Conservation (phyloP, 306 rosid genomes). For the Vachellia pachyceras region DNA sequence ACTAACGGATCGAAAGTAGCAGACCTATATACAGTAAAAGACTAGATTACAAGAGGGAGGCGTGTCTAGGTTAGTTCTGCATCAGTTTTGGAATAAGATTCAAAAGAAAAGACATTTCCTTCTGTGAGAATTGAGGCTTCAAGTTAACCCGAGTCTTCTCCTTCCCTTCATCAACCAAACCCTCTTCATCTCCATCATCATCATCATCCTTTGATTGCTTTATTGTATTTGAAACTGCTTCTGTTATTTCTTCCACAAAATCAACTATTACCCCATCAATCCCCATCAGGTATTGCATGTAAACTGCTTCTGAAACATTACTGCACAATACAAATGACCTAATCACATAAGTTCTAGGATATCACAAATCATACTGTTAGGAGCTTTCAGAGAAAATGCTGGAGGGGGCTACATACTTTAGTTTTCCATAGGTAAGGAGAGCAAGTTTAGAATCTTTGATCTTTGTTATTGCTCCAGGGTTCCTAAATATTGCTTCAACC, state of each 20-base stretch:
- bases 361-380: too few relatives aligned
- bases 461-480: constrained; percentile 69
- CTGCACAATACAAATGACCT: constrained; percentile 47
- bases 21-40: neutral
- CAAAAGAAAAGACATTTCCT: constrained; percentile 77
- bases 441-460: constrained; percentile 81
- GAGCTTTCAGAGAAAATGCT: neutral
- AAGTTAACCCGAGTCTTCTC: constrained; percentile 44
- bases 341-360: neutral
- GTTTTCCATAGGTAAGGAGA: constrained; percentile 78
- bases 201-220: constrained; percentile 30
- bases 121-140: constrained; percentile 78
- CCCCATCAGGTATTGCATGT: constrained; percentile 93
- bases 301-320: constrained; percentile 87
- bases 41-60: neutral
- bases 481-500: constrained; percentile 71
- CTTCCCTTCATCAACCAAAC: constrained; percentile 46
- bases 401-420: constrained; percentile 70
- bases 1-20: neutral
- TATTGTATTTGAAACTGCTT: constrained; percentile 63
- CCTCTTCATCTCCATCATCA: constrained; percentile 46
- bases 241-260: constrained; percentile 78
- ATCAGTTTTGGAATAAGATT: constrained; percentile 86
- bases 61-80: constrained; percentile 35
- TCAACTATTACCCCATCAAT: constrained; percentile 91